Percentiles rank a stretch among this genome's conserved stretches.
Conservation (phyloP, 2,329 filamentous ascomycete genomes). For the Pseudocercospora eumusae region DNA sequence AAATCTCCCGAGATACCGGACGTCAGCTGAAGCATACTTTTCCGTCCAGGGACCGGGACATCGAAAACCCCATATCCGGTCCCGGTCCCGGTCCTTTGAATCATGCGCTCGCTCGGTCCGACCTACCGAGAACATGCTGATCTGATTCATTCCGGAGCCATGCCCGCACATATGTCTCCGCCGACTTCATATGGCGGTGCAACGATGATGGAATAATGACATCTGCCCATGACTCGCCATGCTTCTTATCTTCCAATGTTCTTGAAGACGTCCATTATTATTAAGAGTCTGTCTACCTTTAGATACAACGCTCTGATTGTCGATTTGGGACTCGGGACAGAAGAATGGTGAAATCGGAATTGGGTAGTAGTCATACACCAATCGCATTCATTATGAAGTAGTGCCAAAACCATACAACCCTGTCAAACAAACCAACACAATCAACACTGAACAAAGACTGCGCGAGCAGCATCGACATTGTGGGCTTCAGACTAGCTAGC, state of each 20-base stretch:
- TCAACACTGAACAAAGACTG: not conserved
- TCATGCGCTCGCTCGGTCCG: not conserved
- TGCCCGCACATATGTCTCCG: not conserved
- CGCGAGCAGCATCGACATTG: slow-evolving; percentile 4
- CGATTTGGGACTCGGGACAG: not conserved
- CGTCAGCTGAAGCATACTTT: too few species aligned
- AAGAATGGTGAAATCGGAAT: not conserved
- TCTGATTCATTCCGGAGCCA: slow-evolving; percentile 1
- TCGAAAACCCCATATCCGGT: not conserved
- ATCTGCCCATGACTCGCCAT: slow-evolving; percentile 13
- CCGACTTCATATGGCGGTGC: slow-evolving; percentile 9
- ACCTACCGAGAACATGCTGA: not conserved
- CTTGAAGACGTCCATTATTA: slow-evolving; percentile 13
- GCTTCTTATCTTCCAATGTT: slow-evolving; percentile 14
- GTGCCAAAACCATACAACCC: not conserved
- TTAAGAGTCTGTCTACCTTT: too few species aligned
- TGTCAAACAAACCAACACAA: not conserved
- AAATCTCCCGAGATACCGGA: too few species aligned
- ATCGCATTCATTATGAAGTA: not conserved
- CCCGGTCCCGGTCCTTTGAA: too few species aligned
- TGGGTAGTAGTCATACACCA: not conserved
- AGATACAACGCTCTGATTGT: too few species aligned
- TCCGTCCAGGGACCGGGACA: too few species aligned
- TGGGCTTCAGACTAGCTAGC: too few species aligned
- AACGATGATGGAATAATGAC: too few species aligned